phyloP scores from a whole-genome alignment of 352 stramenopile genomes.

The Globisporangium barbulae region DNA sequence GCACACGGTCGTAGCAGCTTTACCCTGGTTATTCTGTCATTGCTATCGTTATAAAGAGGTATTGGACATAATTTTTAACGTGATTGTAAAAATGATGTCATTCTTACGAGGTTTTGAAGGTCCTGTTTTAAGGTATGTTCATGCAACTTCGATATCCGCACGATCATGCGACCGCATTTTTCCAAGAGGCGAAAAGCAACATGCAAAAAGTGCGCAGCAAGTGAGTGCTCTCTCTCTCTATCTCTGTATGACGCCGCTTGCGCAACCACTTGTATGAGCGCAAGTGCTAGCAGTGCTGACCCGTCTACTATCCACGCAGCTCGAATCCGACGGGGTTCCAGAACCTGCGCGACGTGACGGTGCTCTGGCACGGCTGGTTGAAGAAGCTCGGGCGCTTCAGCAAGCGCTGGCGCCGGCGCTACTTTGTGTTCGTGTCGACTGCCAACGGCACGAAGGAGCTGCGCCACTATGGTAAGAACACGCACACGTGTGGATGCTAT shows the following conservation, averaged over 20 bases:
- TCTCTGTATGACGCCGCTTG: not conserved
- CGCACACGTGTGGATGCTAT: not conserved
- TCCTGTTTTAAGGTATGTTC: not conserved
- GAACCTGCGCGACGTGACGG: constrained; percentile 49
- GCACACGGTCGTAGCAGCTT: not conserved
- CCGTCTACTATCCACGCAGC: constrained; percentile 15
- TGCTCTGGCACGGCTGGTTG: constrained; percentile 84
- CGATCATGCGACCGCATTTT: constrained; percentile 1
- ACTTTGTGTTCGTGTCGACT: constrained; percentile 77
- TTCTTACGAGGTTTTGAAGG: not conserved
- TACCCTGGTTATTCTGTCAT: not conserved
- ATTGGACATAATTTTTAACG: too few relatives aligned
- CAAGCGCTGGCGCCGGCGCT: constrained; percentile 73
- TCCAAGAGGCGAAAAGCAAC: not conserved
- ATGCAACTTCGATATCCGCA: constrained; percentile 5
- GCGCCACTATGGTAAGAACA: constrained; percentile 56
- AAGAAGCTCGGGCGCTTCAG: constrained; percentile 84
- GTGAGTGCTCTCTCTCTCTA: constrained; percentile 22
- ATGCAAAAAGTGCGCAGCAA: constrained; percentile 57
- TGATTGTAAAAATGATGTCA: not conserved
- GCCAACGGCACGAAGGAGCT: constrained; percentile 67
- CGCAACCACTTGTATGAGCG: not conserved
- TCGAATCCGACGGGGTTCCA: constrained; percentile 48
- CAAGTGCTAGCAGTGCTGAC: not conserved
- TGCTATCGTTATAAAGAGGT: not conserved